phyloP scores from a whole-genome alignment of 1,139 yeast genomes.

The Pichia sp. region DNA sequence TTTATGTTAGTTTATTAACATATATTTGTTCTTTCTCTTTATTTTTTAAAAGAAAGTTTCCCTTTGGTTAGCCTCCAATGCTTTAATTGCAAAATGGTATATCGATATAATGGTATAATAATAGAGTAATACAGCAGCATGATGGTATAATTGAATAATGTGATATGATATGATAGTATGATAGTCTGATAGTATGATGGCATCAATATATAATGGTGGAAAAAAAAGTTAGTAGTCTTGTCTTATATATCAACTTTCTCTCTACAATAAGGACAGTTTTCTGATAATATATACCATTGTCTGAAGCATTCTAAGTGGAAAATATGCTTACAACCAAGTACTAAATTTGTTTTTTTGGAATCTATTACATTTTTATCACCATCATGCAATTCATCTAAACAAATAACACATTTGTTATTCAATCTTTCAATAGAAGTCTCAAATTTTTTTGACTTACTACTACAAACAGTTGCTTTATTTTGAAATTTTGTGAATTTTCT shows the following conservation, averaged over 20 bases:
- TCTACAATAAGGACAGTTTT: constrained; percentile 45
- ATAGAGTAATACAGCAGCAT: neutral
- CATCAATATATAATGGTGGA: too few species aligned
- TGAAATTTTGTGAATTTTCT: constrained; percentile 21
- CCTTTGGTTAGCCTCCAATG: too few species aligned
- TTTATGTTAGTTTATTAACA: too few species aligned
- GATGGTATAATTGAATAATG: neutral
- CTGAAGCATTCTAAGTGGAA: constrained; percentile 43
- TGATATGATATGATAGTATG: too few species aligned
- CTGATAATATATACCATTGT: constrained; percentile 39
- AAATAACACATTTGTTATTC: constrained; percentile 13
- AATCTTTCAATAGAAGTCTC: constrained; percentile 4
- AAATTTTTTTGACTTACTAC: neutral
- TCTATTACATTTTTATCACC: neutral
- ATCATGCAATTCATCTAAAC: neutral
- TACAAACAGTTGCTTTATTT: constrained; percentile 11
- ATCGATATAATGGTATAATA: neutral
- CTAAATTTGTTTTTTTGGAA: constrained; percentile 5
- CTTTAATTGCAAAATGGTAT: too few species aligned
- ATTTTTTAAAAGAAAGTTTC: too few species aligned
- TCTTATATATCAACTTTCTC: constrained; percentile 9
- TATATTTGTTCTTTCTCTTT: too few species aligned
- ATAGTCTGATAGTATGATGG: neutral
- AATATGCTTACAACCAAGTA: constrained; percentile 37
- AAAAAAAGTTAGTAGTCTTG: too few species aligned